A percentile compares a stretch with the other conserved stretches of the same genome.
These are phyloP conservation scores for Monosporascus ibericus DNA, from an alignment of 2,329 filamentous ascomycete species.

Conservation along the genomic window DNA sequence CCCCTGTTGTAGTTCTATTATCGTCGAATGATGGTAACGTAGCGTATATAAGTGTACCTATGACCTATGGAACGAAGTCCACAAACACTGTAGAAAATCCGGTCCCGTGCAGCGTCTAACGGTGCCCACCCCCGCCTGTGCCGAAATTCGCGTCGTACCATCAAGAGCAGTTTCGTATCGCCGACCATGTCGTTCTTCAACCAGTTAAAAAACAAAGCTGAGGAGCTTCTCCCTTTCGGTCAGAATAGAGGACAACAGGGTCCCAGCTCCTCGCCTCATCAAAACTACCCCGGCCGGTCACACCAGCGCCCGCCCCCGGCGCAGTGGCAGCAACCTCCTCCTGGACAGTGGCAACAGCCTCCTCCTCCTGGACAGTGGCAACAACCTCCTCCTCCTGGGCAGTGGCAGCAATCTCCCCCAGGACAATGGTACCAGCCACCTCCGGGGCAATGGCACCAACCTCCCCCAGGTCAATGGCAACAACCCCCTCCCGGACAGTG, in stretches of 20 bases:
- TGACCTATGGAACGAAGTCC: no score
- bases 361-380: conserved; percentile 9
- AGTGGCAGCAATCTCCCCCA: conserved; percentile 9
- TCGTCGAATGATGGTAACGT: no score
- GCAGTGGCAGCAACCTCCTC: conserved; percentile 11
- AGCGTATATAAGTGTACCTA: no score
- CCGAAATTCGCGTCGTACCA: no score
- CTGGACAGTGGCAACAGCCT: conserved; percentile 10
- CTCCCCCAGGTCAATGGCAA: conserved; percentile 5
- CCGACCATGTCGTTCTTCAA: conserved; percentile 26
- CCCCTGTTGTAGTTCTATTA: no score
- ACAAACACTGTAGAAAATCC: no score
- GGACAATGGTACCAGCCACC: conserved; percentile 9
- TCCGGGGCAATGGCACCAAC: conserved; percentile 9
- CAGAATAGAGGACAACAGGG: conserved; percentile 15
- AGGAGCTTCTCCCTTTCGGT: conserved; percentile 18
- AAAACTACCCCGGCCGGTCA: conserved; percentile 16
- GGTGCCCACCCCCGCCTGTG: no score
- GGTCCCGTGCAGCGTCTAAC: no score
- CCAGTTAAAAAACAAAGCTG: conserved; percentile 31
- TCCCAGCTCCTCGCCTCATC: conserved; percentile 6
- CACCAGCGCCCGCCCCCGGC: conserved; percentile 1
- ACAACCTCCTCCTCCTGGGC: conserved; percentile 8
- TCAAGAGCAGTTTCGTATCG: neutral
- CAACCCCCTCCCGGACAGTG: conserved; percentile 7